Conservation (phyloP, 2,329 filamentous ascomycete genomes). For the Neoascochyta sp. region DNA sequence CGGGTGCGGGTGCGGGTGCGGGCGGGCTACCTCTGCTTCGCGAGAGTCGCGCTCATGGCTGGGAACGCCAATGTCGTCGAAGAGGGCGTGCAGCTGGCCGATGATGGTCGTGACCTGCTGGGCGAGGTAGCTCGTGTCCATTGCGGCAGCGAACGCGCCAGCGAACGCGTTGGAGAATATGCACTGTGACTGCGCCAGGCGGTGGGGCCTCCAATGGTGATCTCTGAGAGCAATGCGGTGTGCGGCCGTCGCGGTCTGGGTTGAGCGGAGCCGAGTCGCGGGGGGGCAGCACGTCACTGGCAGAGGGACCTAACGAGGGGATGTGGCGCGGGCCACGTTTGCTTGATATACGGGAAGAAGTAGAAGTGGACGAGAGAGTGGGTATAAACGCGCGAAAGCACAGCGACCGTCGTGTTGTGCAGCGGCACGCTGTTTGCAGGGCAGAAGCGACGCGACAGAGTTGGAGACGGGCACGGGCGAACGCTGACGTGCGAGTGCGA, state of each 20-base stretch:
- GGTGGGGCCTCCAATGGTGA: conserved; percentile 20
- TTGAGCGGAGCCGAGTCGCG: no score
- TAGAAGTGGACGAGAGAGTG: no score
- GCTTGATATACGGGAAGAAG: no score
- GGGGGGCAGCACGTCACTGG: no score
- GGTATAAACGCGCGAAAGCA: no score
- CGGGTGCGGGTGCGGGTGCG: background rate
- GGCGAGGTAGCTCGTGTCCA: conserved; percentile 89
- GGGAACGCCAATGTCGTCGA: conserved; percentile 96
- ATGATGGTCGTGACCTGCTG: conserved; percentile 96
- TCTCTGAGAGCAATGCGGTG: conserved; percentile 13
- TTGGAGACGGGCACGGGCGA: conserved; percentile 4
- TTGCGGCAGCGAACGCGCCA: conserved; percentile 44
- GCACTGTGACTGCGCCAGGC: conserved; percentile 26
- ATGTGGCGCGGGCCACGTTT: no score
- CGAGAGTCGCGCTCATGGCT: conserved; percentile 85
- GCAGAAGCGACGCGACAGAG: conserved; percentile 8
- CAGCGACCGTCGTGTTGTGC: no score
- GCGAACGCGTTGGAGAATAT: conserved; percentile 33
- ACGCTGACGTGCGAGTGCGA: no score
- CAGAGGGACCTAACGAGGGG: no score
- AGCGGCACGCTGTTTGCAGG: conserved; percentile 5
- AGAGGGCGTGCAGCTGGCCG: conserved; percentile 85
- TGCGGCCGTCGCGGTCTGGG: conserved; percentile 6
- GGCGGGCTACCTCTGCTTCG: conserved; percentile 70